phyloP scores from a whole-genome alignment of 768 basidiomycete species.

The Leccinum sublutescens region DNA sequence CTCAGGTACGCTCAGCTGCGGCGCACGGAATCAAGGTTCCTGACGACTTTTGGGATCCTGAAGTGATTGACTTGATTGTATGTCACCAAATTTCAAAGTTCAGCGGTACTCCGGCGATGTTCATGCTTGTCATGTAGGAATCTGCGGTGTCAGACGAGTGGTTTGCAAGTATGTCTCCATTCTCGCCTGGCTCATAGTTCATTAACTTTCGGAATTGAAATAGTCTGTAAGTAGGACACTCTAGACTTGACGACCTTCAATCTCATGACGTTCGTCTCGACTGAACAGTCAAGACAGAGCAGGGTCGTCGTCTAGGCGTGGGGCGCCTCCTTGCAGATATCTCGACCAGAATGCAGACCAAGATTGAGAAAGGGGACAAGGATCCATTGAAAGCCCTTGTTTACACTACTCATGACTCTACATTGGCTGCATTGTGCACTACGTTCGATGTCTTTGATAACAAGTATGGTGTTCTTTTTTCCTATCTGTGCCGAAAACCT shows the following conservation, averaged over 20 bases:
- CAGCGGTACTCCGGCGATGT: background rate
- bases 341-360: constrained; percentile 58
- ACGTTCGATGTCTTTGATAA: constrained; percentile 76
- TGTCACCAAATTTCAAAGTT: constrained; percentile 11
- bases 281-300: constrained; percentile 62
- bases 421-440: constrained; percentile 58
- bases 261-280: constrained; percentile 11
- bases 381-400: constrained; percentile 65
- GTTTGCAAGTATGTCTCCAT: constrained; percentile 54
- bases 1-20: constrained; percentile 60
- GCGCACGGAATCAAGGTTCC: constrained; percentile 75
- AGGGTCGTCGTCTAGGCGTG: constrained; percentile 75
- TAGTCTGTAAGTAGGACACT: constrained; percentile 23
- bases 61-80: constrained; percentile 58
- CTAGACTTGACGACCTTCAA: background rate
- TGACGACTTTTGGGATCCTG: constrained; percentile 65
- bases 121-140: constrained; percentile 43
- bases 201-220: constrained; percentile 8
- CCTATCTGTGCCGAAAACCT: background rate
- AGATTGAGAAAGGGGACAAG: constrained; percentile 42
- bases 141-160: constrained; percentile 74
- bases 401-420: constrained; percentile 72
- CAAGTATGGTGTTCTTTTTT: constrained; percentile 39
- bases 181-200: background rate
- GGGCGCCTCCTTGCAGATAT: constrained; percentile 70